Percentiles rank a stretch among this genome's conserved stretches.
Evolutionary conservation across 371 early-diverging fungal species (phyloP).

Genomic region (Homolaphlyctis polyrhiza): DNA sequence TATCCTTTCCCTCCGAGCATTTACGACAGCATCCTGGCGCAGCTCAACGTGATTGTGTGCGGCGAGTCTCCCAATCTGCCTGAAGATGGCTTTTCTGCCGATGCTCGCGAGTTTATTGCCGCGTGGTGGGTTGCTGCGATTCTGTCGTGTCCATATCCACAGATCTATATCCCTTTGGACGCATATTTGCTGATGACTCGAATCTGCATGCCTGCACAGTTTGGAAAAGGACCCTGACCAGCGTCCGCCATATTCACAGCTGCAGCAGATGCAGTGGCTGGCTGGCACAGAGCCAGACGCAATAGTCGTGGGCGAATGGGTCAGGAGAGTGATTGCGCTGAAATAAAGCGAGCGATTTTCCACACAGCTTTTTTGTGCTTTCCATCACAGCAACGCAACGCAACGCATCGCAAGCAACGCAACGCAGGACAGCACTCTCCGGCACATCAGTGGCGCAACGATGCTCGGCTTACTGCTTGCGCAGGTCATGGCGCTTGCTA

Average conservation of each 20-base stretch:
- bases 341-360: too few relatives aligned
- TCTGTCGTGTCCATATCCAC: constrained; percentile 1
- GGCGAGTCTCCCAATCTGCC: constrained; percentile 75
- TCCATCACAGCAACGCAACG: too few relatives aligned
- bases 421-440: too few relatives aligned
- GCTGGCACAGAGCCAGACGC: constrained; percentile 47
- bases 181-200: neutral
- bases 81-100: constrained; percentile 55
- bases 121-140: constrained; percentile 60
- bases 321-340: constrained; percentile 8
- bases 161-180: neutral
- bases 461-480: too few relatives aligned
- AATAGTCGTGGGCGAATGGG: constrained; percentile 86
- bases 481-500: too few relatives aligned
- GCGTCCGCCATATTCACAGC: constrained; percentile 66
- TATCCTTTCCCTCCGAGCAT: constrained; percentile 68
- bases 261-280: constrained; percentile 74
- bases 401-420: too few relatives aligned
- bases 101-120: constrained; percentile 73
- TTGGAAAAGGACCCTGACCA: constrained; percentile 66
- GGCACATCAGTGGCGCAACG: too few relatives aligned
- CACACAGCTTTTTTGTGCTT: too few relatives aligned
- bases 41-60: constrained; percentile 79
- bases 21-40: constrained; percentile 74
- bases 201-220: constrained; percentile 43